phyloP scores from a whole-genome alignment of 805 yeast genomes.

The Candida ulmi region DNA sequence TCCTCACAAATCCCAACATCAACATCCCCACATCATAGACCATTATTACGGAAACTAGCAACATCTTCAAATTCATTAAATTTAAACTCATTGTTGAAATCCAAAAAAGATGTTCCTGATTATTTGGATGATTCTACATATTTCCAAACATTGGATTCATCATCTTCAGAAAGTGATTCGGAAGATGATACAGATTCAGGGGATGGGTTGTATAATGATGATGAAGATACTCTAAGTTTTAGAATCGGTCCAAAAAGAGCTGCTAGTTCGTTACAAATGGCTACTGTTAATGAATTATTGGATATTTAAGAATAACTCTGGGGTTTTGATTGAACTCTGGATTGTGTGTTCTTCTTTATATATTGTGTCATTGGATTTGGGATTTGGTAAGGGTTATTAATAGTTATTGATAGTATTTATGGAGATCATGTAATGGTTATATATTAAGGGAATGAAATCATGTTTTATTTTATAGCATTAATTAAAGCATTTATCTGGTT shows the following conservation, averaged over 20 bases:
- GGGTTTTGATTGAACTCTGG: too few relatives aligned
- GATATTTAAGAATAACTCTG: too few relatives aligned
- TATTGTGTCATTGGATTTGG: too few relatives aligned
- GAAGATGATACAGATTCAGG: slow-evolving; percentile 9
- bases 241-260: slow-evolving; percentile 19
- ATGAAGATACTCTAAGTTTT: slow-evolving; percentile 17
- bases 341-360: too few relatives aligned
- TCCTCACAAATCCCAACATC: not conserved
- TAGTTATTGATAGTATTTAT: too few relatives aligned
- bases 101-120: slow-evolving; percentile 19
- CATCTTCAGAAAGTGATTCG: slow-evolving; percentile 4
- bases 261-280: slow-evolving; percentile 15
- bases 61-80: slow-evolving; percentile 18
- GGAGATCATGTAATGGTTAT: too few relatives aligned
- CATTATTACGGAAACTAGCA: slow-evolving; percentile 4
- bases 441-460: too few relatives aligned
- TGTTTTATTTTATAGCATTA: too few relatives aligned
- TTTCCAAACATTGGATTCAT: slow-evolving; percentile 20
- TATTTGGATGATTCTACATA: slow-evolving; percentile 21
- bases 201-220: slow-evolving; percentile 19
- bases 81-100: slow-evolving; percentile 15
- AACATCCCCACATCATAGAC: not conserved
- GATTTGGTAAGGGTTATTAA: too few relatives aligned
- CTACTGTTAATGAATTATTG: slow-evolving; percentile 19
- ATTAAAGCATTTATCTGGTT: too few relatives aligned